phyloP scores from a whole-genome alignment of 352 stramenopile species.

The Pythium rhizo-oryzae region DNA sequence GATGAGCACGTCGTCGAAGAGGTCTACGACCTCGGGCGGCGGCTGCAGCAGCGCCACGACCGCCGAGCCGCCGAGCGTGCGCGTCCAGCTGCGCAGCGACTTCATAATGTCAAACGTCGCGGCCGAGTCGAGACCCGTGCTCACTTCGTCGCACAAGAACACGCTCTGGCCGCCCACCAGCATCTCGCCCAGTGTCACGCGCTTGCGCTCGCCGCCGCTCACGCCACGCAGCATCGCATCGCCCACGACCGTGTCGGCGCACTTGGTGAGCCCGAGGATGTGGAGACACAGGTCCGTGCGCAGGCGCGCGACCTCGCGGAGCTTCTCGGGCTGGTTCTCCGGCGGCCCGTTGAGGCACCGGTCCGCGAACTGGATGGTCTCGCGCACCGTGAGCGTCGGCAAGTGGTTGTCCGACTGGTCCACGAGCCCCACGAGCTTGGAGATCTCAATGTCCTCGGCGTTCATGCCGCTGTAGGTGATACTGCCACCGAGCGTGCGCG shows the following conservation, averaged over 20 bases:
- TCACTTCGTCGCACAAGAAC: conserved; percentile 89
- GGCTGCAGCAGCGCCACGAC: conserved; percentile 38
- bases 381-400: conserved; percentile 89
- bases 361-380: conserved; percentile 95
- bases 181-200: conserved; percentile 88
- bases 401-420: conserved; percentile 86
- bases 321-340: conserved; percentile 62
- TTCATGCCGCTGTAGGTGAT: conserved; percentile 52
- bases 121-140: conserved; percentile 88
- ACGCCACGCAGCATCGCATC: conserved; percentile 83
- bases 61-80: conserved; percentile 36
- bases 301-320: conserved; percentile 53
- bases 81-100: conserved; percentile 48
- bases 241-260: conserved; percentile 88
- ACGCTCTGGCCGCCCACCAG: conserved; percentile 63
- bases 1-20: conserved; percentile 93
- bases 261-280: conserved; percentile 75
- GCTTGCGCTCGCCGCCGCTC: too few species aligned
- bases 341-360: conserved; percentile 72
- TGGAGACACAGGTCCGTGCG: conserved; percentile 53
- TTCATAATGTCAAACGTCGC: conserved; percentile 90
- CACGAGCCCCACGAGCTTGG: conserved; percentile 64
- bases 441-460: conserved; percentile 51
- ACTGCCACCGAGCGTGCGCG: conserved; percentile 38
- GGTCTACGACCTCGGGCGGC: conserved; percentile 88